Evolutionary conservation across 2,329 filamentous ascomycete species (phyloP).

Genomic region (Endothia cerciana): DNA sequence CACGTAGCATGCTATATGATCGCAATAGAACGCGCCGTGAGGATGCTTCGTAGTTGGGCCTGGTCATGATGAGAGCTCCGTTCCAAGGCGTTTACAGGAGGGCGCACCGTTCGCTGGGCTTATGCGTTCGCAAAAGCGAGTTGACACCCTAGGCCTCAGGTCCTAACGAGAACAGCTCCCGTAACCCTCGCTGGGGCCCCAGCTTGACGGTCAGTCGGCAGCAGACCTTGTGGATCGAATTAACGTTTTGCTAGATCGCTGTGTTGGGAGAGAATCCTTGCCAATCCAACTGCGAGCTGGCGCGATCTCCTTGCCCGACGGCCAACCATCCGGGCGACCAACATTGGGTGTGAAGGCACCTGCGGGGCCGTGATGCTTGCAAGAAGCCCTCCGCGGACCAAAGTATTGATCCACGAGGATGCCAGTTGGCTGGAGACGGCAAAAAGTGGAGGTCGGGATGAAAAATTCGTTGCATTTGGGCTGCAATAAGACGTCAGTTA

Average conservation of each 20-base stretch:
- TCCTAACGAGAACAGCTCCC: background rate
- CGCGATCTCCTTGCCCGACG: conserved; percentile 18
- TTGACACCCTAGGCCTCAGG: conserved; percentile 3
- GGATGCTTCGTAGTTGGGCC: background rate
- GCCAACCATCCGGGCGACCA: conserved; percentile 24
- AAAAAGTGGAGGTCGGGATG: conserved; percentile 19
- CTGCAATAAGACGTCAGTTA: conserved; percentile 25
- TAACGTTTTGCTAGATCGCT: conserved; percentile 6
- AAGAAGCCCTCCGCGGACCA: conserved; percentile 12
- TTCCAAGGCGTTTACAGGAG: background rate
- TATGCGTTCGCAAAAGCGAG: background rate
- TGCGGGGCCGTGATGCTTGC: conserved; percentile 23
- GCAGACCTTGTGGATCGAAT: background rate
- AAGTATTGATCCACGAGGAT: conserved; percentile 10
- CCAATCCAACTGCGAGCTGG: conserved; percentile 5
- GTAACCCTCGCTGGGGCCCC: background rate
- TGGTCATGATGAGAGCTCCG: background rate
- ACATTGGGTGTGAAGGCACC: conserved; percentile 9
- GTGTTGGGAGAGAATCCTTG: background rate
- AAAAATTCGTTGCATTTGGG: conserved; percentile 15
- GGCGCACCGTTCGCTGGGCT: background rate
- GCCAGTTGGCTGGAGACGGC: conserved; percentile 15
- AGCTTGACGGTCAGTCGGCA: background rate
- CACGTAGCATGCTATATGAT: background rate
- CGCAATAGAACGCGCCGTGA: background rate